Base-by-base conservation (phyloP, 2,329 filamentous ascomycete genomes). In the Aspergillus oerlinghausenensis region DNA sequence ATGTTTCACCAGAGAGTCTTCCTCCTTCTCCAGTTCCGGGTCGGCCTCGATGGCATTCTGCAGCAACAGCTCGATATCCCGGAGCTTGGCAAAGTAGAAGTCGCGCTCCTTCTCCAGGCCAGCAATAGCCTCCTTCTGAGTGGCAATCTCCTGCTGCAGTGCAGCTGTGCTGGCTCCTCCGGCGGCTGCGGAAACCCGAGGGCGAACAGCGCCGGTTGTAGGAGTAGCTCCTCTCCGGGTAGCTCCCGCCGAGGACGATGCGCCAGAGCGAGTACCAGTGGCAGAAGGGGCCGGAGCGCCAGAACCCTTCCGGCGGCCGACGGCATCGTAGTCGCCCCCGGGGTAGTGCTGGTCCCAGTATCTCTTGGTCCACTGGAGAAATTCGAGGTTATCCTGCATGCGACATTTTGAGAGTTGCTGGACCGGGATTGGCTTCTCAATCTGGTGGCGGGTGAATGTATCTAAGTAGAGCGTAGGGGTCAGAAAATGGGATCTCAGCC, bases 381-480 rank as follows among this genome's bases (percentile, higher is more conserved):
- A 99, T 73, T 97, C 94, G 67, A 99, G 89, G 80, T 99, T 99
- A 77, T 99, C 94, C 83, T 99, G 94, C 93, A 99, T 99, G 82
- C 96, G 97, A 83, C 94, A 99, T 77, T 97, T 99, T 68, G 94
- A 85, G 58, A 99, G 86, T 57, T 84, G 81, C 75, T 96, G 86
- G 73, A 97, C 91, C 58, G 91, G 91, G 67, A 99, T 87, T 28
- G 89, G 88, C 73, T 92, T 92, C 68, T 97, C 92, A 79, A 99
- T 84, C 63, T 86, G 81, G 78, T 97, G 92, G 75, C 89, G 89
- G 60, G 86, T 82, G 72, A 97, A 97, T 63, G 84, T 82, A 75
- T 92, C 93, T 75, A 55, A 48, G 40, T 2, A 23, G 53, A 53
- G 56, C 4, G 14, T 32, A 42, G 49, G n/a, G 45, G 38, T 58